A percentile compares a stretch with the other conserved stretches of the same genome.
phyloP scores from a whole-genome alignment of 495 filamentous ascomycete species.

The Lasiosphaeriaceae sp. region DNA sequence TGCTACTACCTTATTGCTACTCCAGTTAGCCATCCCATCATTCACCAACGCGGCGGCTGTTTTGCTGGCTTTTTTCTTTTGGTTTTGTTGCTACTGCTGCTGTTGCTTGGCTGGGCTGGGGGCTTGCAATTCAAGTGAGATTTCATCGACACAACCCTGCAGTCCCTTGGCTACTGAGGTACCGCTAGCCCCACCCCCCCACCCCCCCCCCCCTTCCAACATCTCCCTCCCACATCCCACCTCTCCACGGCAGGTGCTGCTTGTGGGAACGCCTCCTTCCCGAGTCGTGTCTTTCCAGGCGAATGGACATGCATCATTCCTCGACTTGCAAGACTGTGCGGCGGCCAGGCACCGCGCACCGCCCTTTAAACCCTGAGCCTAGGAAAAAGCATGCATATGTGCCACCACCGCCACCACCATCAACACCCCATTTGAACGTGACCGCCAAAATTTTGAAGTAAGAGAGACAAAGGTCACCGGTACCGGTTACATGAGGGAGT shows the following conservation, averaged over 20 bases:
- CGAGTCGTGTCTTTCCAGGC: not conserved
- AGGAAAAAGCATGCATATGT: not conserved
- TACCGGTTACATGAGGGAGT: not conserved
- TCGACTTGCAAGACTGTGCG: not conserved
- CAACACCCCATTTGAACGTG: not conserved
- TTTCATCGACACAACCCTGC: not conserved
- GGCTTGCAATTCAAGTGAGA: not conserved
- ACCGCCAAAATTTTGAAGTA: too few species aligned
- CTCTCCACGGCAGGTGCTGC: not conserved
- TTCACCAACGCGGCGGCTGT: too few species aligned
- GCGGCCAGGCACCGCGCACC: not conserved
- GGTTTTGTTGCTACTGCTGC: too few species aligned
- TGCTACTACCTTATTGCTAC: not conserved
- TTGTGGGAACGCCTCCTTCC: constrained; percentile 1
- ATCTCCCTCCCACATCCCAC: too few species aligned
- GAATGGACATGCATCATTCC: not conserved
- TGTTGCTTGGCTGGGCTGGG: not conserved
- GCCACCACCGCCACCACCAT: too few species aligned
- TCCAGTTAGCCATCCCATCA: too few species aligned
- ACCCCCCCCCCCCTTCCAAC: not conserved
- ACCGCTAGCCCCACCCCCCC: not conserved
- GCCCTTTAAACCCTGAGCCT: not conserved
- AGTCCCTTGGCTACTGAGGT: not conserved
- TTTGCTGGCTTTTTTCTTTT: too few species aligned
- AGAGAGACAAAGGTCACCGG: too few species aligned